Conservation (phyloP, 2,329 filamentous ascomycete species). For the Fusarium globosum region DNA sequence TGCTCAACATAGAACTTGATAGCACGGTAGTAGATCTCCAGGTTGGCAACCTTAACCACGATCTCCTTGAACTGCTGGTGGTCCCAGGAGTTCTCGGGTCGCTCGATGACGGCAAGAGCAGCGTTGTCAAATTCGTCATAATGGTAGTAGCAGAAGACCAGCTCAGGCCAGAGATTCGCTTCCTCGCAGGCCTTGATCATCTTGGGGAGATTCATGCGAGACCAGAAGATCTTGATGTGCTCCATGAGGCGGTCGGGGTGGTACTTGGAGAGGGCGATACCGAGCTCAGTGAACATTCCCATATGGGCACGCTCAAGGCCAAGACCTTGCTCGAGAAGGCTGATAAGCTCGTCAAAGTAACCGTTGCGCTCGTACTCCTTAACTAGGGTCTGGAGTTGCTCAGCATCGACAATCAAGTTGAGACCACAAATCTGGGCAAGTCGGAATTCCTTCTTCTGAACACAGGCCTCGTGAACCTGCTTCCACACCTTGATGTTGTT, state of each 20-base stretch:
- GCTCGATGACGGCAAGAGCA: slow-evolving; percentile 96
- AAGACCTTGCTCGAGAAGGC: slow-evolving; percentile 91
- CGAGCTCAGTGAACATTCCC: slow-evolving; percentile 96
- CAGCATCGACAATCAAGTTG: slow-evolving; percentile 96
- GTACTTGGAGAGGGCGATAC: slow-evolving; percentile 92
- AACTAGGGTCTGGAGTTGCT: slow-evolving; percentile 91
- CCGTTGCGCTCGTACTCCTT: slow-evolving; percentile 97
- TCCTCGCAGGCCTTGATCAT: slow-evolving; percentile 94
- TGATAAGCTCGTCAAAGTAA: slow-evolving; percentile 98
- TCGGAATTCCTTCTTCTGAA: slow-evolving; percentile 98
- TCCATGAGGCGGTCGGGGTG: slow-evolving; percentile 97
- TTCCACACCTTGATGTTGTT: slow-evolving; percentile 99
- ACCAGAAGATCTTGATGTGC: slow-evolving; percentile 98
- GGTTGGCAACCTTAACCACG: slow-evolving; percentile 94
- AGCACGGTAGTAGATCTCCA: slow-evolving; percentile 98
- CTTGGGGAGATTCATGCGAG: slow-evolving; percentile 96
- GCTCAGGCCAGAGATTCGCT: slow-evolving; percentile 94
- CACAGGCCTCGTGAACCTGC: slow-evolving; percentile 95
- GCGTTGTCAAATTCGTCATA: slow-evolving; percentile 99
- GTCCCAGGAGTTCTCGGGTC: slow-evolving; percentile 97
- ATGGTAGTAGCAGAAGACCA: slow-evolving; percentile 98
- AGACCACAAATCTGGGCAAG: slow-evolving; percentile 98
- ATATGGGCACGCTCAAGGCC: slow-evolving; percentile 93
- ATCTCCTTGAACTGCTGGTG: slow-evolving; percentile 99
- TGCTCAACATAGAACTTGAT: slow-evolving; percentile 98